Conservation (phyloP, 2,329 filamentous ascomycete species). For the Rutstroemia sp. region DNA sequence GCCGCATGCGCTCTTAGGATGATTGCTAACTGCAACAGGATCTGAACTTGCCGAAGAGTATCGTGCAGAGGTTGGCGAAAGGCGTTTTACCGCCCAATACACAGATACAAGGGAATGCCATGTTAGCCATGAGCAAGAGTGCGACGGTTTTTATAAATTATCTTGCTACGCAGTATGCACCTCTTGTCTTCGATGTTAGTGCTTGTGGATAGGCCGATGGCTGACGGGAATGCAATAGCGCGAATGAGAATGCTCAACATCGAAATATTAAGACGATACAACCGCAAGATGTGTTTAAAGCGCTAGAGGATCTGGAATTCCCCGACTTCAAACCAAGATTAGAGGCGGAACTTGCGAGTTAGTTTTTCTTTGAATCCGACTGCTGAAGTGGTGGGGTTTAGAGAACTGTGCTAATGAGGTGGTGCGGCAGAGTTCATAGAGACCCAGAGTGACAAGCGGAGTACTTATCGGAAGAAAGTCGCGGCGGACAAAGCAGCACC, state of each 20-base stretch:
- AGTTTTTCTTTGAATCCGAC: conserved; percentile 26
- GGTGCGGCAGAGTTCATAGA: conserved; percentile 53
- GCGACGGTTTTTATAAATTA: conserved; percentile 81
- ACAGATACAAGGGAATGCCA: conserved; percentile 75
- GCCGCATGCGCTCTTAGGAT: neutral
- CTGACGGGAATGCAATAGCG: conserved; percentile 38
- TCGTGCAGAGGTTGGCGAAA: conserved; percentile 73
- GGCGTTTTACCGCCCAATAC: conserved; percentile 74
- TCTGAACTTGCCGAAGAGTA: conserved; percentile 70
- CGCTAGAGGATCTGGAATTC: conserved; percentile 70
- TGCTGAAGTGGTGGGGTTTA: no score
- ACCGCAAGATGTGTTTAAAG: conserved; percentile 68
- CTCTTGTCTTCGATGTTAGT: neutral
- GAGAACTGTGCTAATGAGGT: conserved; percentile 7
- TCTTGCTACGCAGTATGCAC: conserved; percentile 61
- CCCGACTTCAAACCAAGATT: conserved; percentile 60
- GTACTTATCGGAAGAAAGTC: conserved; percentile 62
- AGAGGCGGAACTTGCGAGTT: conserved; percentile 71
- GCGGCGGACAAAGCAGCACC: conserved; percentile 50
- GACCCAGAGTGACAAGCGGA: conserved; percentile 67
- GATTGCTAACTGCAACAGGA: conserved; percentile 44
- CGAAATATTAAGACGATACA: conserved; percentile 73
- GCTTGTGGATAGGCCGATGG: neutral
- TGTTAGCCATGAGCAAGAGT: conserved; percentile 72
- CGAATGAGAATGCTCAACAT: conserved; percentile 61